phyloP scores from a whole-genome alignment of 305 asterid species.

The Rubia balearica region DNA sequence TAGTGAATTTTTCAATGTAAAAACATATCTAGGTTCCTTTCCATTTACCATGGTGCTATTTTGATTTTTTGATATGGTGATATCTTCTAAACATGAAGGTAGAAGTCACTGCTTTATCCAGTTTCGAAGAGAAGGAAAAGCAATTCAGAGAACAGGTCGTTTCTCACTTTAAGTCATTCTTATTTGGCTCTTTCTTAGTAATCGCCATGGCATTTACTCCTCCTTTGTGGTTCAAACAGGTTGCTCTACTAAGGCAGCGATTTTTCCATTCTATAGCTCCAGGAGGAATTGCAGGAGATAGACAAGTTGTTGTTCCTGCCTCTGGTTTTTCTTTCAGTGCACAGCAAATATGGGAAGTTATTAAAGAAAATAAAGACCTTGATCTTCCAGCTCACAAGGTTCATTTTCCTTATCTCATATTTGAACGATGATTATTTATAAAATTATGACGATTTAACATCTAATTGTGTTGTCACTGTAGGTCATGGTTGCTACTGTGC shows the following conservation, averaged over 20 bases:
- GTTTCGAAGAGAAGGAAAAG: conserved; percentile 58
- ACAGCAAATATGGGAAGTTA: conserved; percentile 54
- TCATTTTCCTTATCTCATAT: background rate
- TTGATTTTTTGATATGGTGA: background rate
- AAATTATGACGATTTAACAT: background rate
- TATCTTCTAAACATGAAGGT: conserved; percentile 42
- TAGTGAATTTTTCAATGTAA: conserved; percentile 63
- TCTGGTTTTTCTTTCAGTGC: conserved; percentile 61
- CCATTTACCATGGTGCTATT: background rate
- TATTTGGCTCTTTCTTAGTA: background rate
- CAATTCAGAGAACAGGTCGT: conserved; percentile 50
- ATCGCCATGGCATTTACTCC: background rate
- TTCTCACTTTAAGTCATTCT: background rate
- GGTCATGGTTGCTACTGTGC: conserved; percentile 73
- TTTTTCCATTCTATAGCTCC: conserved; percentile 54
- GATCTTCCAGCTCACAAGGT: conserved; percentile 78
- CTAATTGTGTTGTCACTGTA: conserved; percentile 21
- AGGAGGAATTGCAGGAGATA: conserved; percentile 69
- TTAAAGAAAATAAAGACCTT: conserved; percentile 67
- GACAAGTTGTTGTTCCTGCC: conserved; percentile 60
- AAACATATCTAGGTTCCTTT: conserved; percentile 8
- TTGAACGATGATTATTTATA: background rate
- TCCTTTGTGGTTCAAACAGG: conserved; percentile 26
- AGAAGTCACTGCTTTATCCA: conserved; percentile 58
- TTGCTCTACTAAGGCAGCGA: conserved; percentile 44